Conservation (phyloP, 1,284 basidiomycete genomes). For the Malassezia arunalokei region DNA sequence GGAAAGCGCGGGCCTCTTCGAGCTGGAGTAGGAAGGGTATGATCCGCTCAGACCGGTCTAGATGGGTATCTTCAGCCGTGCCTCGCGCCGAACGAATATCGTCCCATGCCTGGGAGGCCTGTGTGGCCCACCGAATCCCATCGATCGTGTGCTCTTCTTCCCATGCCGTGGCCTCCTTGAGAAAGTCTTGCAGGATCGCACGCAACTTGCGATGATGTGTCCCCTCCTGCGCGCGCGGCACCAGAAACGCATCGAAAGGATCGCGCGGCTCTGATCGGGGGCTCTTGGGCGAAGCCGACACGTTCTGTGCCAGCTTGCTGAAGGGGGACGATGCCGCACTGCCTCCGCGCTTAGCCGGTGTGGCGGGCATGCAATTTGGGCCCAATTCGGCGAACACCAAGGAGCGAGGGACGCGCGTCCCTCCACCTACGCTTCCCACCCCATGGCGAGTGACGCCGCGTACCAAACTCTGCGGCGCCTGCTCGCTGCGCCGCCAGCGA, state of each 20-base stretch:
- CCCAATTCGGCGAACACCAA: neutral
- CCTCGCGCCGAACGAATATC: slow-evolving; percentile 11
- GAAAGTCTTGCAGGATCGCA: slow-evolving; percentile 21
- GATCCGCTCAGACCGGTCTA: slow-evolving; percentile 8
- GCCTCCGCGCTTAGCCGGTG: neutral
- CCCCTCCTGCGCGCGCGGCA: slow-evolving; percentile 27
- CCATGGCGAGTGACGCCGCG: slow-evolving; percentile 21
- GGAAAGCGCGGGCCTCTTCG: slow-evolving; percentile 8
- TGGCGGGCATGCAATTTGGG: neutral
- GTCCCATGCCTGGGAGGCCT: slow-evolving; percentile 27
- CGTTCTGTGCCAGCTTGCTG: slow-evolving; percentile 17
- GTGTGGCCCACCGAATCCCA: slow-evolving; percentile 31
- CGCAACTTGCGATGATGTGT: slow-evolving; percentile 33
- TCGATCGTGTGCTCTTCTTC: slow-evolving; percentile 33
- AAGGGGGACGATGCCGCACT: slow-evolving; percentile 19
- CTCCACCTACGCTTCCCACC: neutral
- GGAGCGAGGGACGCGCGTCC: neutral
- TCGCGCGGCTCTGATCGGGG: slow-evolving; percentile 1
- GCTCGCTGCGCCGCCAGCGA: slow-evolving; percentile 27
- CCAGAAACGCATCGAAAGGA: slow-evolving; percentile 14
- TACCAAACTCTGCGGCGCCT: slow-evolving; percentile 34
- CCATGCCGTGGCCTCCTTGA: slow-evolving; percentile 24
- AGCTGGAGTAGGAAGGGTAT: slow-evolving; percentile 6
- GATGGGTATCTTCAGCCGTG: slow-evolving; percentile 14
- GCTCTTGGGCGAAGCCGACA: neutral